Percentiles rank a stretch among this genome's conserved stretches.
Conservation (phyloP, 148 eudicot genomes). For the Diospyros kaki region DNA sequence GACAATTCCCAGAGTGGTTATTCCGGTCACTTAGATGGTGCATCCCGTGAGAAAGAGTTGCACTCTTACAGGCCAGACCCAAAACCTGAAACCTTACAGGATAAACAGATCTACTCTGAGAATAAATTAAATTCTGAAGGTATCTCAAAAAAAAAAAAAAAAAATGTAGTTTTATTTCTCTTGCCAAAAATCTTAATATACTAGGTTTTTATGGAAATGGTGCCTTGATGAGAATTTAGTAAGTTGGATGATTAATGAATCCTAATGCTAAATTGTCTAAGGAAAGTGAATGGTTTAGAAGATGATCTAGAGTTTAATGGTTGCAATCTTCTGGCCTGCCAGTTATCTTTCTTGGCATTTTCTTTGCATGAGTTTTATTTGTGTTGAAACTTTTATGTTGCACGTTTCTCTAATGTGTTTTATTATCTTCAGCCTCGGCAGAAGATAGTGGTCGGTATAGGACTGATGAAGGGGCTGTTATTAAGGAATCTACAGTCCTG, state of each 20-base stretch:
- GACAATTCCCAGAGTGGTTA: slow-evolving; percentile 35
- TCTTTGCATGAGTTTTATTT: slow-evolving; percentile 7
- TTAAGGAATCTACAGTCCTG: slow-evolving; percentile 34
- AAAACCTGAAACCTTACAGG: slow-evolving; percentile 28
- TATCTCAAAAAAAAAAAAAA: slow-evolving; percentile 15
- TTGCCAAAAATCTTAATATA: not conserved
- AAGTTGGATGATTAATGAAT: not conserved
- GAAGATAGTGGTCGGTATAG: slow-evolving; percentile 35
- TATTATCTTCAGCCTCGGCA: slow-evolving; percentile 33
- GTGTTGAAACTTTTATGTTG: not conserved
- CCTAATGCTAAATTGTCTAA: not conserved
- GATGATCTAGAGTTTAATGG: no score
- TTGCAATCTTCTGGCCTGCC: not conserved
- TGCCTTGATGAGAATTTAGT: not conserved
- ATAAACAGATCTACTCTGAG: slow-evolving; percentile 29
- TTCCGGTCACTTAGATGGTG: slow-evolving; percentile 23
- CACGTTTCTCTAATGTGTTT: not conserved
- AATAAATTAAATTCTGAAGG: slow-evolving; percentile 38
- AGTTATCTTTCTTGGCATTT: not conserved
- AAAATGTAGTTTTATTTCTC: not conserved
- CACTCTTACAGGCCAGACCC: slow-evolving; percentile 30
- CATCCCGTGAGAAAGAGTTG: slow-evolving; percentile 36
- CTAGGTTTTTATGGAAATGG: not conserved
- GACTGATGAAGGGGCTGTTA: slow-evolving; percentile 34
- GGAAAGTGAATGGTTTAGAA: not conserved